These are phyloP conservation scores for Leishmania arabica DNA, from an alignment of 208 protist species.

Conservation along the genomic window DNA sequence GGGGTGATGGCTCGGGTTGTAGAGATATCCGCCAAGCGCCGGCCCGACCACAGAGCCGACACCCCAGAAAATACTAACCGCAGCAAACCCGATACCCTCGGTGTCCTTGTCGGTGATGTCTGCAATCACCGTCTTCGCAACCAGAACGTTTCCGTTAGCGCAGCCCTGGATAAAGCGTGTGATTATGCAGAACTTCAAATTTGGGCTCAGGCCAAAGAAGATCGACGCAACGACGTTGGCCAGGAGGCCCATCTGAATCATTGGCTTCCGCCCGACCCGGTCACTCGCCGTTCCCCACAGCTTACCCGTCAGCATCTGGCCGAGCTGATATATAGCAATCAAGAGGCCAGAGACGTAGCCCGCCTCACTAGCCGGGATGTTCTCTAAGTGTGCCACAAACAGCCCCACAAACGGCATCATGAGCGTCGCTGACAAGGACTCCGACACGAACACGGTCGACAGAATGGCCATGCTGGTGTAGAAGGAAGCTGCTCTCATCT, in stretches of 20 bases:
- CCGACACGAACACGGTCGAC: constrained; percentile 51
- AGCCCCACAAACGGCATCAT: constrained; percentile 59
- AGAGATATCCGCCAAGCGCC: constrained; percentile 63
- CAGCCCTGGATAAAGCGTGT: constrained; percentile 76
- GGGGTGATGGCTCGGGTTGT: constrained; percentile 48
- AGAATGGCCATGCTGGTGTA: constrained; percentile 35
- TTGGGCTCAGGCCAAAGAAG: constrained; percentile 63
- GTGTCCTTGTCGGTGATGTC: constrained; percentile 79
- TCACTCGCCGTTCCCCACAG: constrained; percentile 61
- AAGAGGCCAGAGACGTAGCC: constrained; percentile 57
- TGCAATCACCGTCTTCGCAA: constrained; percentile 77
- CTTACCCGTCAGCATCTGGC: constrained; percentile 52
- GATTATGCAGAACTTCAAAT: constrained; percentile 48
- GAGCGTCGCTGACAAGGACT: constrained; percentile 53
- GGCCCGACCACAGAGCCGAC: constrained; percentile 67
- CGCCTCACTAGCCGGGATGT: constrained; percentile 41
- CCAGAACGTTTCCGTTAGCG: constrained; percentile 77
- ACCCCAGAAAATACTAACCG: constrained; percentile 93
- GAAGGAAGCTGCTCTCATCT: constrained; percentile 9
- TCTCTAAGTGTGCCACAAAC: constrained; percentile 45
- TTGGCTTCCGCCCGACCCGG: constrained; percentile 41
- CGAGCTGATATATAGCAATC: constrained; percentile 48
- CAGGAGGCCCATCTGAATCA: constrained; percentile 56
- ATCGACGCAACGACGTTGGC: constrained; percentile 52
- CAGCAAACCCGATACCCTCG: constrained; percentile 92